Percentiles rank a stretch among this genome's conserved stretches.
Conservation (phyloP, 768 basidiomycete species). For the Trametes meyenii region DNA sequence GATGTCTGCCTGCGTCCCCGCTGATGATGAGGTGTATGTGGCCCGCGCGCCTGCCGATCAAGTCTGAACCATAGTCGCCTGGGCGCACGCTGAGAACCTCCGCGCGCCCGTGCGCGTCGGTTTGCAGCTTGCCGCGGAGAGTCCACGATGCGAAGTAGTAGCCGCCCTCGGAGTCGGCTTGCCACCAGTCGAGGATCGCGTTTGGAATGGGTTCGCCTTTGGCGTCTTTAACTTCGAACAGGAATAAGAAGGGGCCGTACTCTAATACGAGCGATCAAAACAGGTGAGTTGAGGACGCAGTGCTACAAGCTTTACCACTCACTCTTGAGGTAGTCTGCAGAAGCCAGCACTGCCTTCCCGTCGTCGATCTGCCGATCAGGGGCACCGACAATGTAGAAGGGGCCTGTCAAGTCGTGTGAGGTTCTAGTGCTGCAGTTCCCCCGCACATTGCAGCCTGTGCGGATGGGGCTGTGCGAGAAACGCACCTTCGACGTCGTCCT, state of each 20-base stretch:
- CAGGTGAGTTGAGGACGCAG: neutral
- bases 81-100: conserved; percentile 31
- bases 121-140: conserved; percentile 29
- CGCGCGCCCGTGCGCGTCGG: conserved; percentile 25
- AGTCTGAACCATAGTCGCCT: conserved; percentile 23
- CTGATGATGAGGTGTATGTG: conserved; percentile 28
- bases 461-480: neutral
- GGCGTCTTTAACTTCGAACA: conserved; percentile 23
- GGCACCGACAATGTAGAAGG: conserved; percentile 27
- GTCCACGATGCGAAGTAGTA: conserved; percentile 27
- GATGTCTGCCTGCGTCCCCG: conserved; percentile 14
- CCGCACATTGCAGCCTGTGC: neutral
- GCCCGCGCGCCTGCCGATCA: conserved; percentile 16
- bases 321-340: conserved; percentile 23
- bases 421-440: neutral
- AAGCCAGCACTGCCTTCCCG: conserved; percentile 32
- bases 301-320: neutral
- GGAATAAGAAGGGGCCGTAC: conserved; percentile 24
- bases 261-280: conserved; percentile 9
- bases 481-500: conserved; percentile 23
- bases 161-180: conserved; percentile 26
- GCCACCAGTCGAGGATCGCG: conserved; percentile 31
- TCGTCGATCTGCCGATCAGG: conserved; percentile 29
- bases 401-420: conserved; percentile 21
- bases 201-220: conserved; percentile 29